Base-by-base conservation (phyloP, 768 basidiomycete genomes). In the Naganishia vishniacii region DNA sequence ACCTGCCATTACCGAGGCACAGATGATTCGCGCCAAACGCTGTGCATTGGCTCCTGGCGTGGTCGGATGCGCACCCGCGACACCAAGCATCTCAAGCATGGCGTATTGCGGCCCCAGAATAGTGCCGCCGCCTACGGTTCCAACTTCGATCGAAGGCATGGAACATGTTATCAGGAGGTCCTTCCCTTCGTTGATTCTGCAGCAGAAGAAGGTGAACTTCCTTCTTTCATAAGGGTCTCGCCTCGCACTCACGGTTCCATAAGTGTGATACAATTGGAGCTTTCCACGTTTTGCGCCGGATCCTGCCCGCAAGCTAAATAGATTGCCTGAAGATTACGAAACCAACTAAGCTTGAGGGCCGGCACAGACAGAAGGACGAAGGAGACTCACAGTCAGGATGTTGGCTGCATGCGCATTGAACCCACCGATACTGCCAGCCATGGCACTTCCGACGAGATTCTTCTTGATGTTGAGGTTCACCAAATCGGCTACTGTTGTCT, bases 71-170 rank as follows among this genome's bases (percentile, higher is more conserved):
- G 95, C 88, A 60, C 95, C 95, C 65, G 83, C 85, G 73, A 98
- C 80, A 37, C 93, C 94, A 58, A 99, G 86, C 87, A 98, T 86
- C 49, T 94, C 89, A 65, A 98, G 84, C 58, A 98, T 86, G 9
- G 89, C 84, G 48, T 85, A 83, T 76, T 99, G 95, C 0, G 95
- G 94, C 7, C 82, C 84, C 51, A 99, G 86, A 37, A 94, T 84
- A 20, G 94, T 97, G 34, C 95, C 95, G 41, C 95, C 95, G 40
- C 94, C 95, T 59, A 99, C 86, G 44, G 95, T 98, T 42, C 95
- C 95, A 28, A 98, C 94, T 79, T 99, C 95, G 75, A 99, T 91
- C 31, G 87, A 95, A n/a, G 94, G 95, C 95, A 99, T 98, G 8
- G 91, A 86, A 59, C 93, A 82, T 0, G 93, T 92, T 80, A 98